Evolutionary conservation across 352 stramenopile species (phyloP), one percentile per base, ranked within the genome.

Genomic region (Phytophthora syringae): DNA sequence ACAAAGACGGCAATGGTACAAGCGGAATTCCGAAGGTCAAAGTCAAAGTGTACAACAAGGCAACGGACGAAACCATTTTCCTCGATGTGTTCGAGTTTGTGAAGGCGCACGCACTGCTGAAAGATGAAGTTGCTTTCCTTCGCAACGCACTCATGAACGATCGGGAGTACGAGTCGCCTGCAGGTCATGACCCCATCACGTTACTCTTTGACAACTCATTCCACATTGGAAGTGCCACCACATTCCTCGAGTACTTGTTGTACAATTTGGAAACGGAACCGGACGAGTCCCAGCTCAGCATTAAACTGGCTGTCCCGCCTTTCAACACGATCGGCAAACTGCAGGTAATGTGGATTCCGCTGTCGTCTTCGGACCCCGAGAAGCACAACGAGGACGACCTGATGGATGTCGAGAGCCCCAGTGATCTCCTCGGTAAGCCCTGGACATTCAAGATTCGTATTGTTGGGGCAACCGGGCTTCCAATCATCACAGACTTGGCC

Each of bases 291-390:
- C 86, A 95, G 48, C 79, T 97, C 37, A 94, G 90, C 21, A 82
- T 98, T 56, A 98, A 97, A 67, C 88, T 98, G 25, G 89, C 88
- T 1, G 89, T 97, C 15, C 88, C 90, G 12, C 93, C 93, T 11
- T 97, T 98, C 67, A 95, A 97, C 43, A 96, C 89, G n/a, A 96
- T 98, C 48, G 92, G 93, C 16, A 95, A 97, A 59, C 80, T 98
- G 16, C 84, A 98, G 54, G 89, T 97, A 13, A 71, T 87, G 22
- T 98, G 93, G 93, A 90, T 81, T 27, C 92, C 93, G 15, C 52
- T 98, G 40, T 93, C 86, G 15, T 88, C 85, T 5, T 81, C 89
- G 1, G 84, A 95, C 27, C 58, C 72, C 0, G 85, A 90, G 6
- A 83, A 86, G 32, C 80, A 93, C 62, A 66, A 80, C n/a, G 72